These are phyloP conservation scores for Globisporangium nunn DNA, from an alignment of 352 stramenopile genomes.

Conservation along the genomic window DNA sequence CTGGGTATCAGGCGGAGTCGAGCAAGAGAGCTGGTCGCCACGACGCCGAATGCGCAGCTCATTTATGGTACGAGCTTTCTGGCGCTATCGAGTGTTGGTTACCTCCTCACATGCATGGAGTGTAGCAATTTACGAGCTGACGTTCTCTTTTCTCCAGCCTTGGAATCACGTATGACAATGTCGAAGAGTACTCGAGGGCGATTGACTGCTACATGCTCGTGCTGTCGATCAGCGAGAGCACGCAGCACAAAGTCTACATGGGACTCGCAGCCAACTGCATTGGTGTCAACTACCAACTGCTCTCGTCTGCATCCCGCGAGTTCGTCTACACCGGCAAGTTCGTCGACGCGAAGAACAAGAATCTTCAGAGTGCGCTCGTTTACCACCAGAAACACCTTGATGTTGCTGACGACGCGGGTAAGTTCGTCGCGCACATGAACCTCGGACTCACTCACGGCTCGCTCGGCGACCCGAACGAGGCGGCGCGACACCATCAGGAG, in stretches of 20 bases:
- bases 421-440: conserved; percentile 85
- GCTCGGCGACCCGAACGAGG: conserved; percentile 54
- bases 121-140: neutral
- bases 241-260: conserved; percentile 69
- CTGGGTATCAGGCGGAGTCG: conserved; percentile 42
- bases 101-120: neutral
- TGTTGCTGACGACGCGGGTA: conserved; percentile 73
- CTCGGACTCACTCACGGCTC: conserved; percentile 74
- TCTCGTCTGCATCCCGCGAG: conserved; percentile 48
- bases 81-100: neutral
- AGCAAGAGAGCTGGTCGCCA: conserved; percentile 78
- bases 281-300: conserved; percentile 82
- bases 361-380: conserved; percentile 38
- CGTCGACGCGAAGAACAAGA: conserved; percentile 36
- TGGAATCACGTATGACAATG: conserved; percentile 84
- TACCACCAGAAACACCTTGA: conserved; percentile 80
- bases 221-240: conserved; percentile 79
- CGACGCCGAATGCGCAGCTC: conserved; percentile 76
- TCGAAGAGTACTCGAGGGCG: conserved; percentile 73
- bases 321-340: conserved; percentile 75
- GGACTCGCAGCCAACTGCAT: conserved; percentile 83
- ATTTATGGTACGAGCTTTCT: conserved; percentile 49
- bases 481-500: conserved; percentile 82
- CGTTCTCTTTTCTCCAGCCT: conserved; percentile 22
- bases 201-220: conserved; percentile 85